These are phyloP conservation scores for Roridomyces roridus DNA, from an alignment of 768 basidiomycete species.

Conservation along the genomic window DNA sequence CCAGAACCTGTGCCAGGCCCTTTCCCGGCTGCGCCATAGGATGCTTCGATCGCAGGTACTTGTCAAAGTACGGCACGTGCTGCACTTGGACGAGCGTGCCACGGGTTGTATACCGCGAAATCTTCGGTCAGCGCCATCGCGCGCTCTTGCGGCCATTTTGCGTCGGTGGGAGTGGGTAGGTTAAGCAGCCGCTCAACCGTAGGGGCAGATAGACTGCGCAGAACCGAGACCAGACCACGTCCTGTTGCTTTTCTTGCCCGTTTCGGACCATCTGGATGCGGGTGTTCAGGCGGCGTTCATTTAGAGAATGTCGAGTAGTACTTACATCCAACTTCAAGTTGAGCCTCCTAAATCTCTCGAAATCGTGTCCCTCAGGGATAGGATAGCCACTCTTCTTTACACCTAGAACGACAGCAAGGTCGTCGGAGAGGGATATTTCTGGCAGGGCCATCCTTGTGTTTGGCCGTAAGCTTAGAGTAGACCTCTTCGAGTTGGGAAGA, in stretches of 20 bases:
- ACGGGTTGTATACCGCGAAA: slow-evolving; percentile 20
- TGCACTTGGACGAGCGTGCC: slow-evolving; percentile 24
- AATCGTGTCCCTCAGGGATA: too few relatives aligned
- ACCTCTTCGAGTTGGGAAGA: too few relatives aligned
- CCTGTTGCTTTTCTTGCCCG: slow-evolving; percentile 3
- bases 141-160: not conserved
- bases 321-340: too few relatives aligned
- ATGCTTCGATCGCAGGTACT: slow-evolving; percentile 25
- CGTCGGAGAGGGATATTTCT: too few relatives aligned
- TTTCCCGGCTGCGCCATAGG: slow-evolving; percentile 24
- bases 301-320: too few relatives aligned
- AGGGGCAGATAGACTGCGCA: slow-evolving; percentile 27
- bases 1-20: slow-evolving; percentile 18
- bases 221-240: slow-evolving; percentile 22
- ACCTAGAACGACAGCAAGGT: too few relatives aligned
- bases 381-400: too few relatives aligned
- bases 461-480: too few relatives aligned
- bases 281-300: too few relatives aligned
- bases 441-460: too few relatives aligned
- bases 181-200: slow-evolving; percentile 23
- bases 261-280: slow-evolving; percentile 14
- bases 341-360: too few relatives aligned
- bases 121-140: not conserved
- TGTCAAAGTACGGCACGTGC: slow-evolving; percentile 28
- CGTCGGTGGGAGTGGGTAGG: slow-evolving; percentile 15